phyloP scores from a whole-genome alignment of 257 asterid species.

The Penstemon davidsonii region DNA sequence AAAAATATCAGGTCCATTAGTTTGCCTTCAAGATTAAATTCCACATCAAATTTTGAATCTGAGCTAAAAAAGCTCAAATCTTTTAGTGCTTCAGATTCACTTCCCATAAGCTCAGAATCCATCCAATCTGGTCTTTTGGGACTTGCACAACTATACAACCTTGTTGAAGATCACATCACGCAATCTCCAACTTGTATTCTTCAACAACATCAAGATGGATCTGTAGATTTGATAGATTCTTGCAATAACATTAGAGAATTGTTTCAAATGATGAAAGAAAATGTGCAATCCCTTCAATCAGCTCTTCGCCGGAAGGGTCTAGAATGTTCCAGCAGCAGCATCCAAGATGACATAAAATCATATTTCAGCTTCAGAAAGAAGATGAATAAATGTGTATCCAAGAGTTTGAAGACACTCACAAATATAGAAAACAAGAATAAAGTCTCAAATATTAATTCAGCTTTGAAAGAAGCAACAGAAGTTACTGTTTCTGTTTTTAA shows the following conservation, averaged over 20 bases:
- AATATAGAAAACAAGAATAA: slow-evolving; percentile 29
- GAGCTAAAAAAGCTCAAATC: slow-evolving; percentile 32
- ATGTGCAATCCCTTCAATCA: slow-evolving; percentile 49
- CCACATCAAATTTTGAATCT: slow-evolving; percentile 21
- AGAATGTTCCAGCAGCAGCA: slow-evolving; percentile 32
- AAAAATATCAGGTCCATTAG: slow-evolving; percentile 39
- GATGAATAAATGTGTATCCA: slow-evolving; percentile 37
- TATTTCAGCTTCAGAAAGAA: slow-evolving; percentile 43
- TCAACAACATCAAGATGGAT: slow-evolving; percentile 29
- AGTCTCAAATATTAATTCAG: slow-evolving; percentile 3
- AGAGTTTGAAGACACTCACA: slow-evolving; percentile 36
- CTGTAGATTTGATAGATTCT: slow-evolving; percentile 42
- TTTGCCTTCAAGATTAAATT: slow-evolving; percentile 39
- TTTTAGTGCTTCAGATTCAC: slow-evolving; percentile 5
- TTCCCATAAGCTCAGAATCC: slow-evolving; percentile 24
- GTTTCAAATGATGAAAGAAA: slow-evolving; percentile 44
- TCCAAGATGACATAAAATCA: slow-evolving; percentile 22
- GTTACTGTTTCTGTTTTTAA: slow-evolving; percentile 36
- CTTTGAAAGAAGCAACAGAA: slow-evolving; percentile 38
- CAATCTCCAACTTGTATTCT: slow-evolving; percentile 5
- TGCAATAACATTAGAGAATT: slow-evolving; percentile 43
- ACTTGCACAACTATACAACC: slow-evolving; percentile 38
- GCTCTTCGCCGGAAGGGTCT: slow-evolving; percentile 49
- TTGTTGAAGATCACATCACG: slow-evolving; percentile 19
- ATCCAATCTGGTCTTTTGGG: slow-evolving; percentile 36